Evolutionary conservation across 1,139 yeast genomes (phyloP).

Genomic region (Yamadazyma siamensis): DNA sequence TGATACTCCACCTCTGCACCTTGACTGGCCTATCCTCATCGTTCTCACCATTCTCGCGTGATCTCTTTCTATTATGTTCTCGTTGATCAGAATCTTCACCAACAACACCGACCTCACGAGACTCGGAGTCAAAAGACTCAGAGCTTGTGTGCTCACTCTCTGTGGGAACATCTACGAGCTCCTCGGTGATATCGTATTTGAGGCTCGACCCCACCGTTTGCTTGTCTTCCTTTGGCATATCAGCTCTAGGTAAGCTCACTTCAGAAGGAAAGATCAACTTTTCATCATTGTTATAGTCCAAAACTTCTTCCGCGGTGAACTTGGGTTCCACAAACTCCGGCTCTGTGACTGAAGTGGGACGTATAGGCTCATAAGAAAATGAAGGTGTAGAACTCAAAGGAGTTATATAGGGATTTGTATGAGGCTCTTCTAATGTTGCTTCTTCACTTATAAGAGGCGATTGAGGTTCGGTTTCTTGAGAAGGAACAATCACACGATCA

Average conservation of each 20-base stretch:
- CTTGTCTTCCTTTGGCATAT: slow-evolving; percentile 4
- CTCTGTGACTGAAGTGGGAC: slow-evolving; percentile 9
- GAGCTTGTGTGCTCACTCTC: no score
- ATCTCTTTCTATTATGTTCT: background rate
- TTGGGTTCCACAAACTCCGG: slow-evolving; percentile 7
- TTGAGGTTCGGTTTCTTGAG: slow-evolving; percentile 9
- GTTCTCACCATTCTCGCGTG: no score
- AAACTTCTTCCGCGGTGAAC: slow-evolving; percentile 6
- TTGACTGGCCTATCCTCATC: background rate
- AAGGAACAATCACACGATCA: slow-evolving; percentile 8
- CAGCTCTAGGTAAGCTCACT: slow-evolving; percentile 4
- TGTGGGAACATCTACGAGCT: no score
- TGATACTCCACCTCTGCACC: slow-evolving; percentile 1
- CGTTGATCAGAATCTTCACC: background rate
- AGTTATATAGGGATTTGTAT: background rate
- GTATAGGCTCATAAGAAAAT: slow-evolving; percentile 1
- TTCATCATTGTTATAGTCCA: slow-evolving; percentile 7
- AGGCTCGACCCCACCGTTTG: slow-evolving; percentile 3
- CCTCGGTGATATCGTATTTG: slow-evolving; percentile 10
- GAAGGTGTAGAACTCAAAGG: slow-evolving; percentile 2
- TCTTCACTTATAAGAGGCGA: slow-evolving; percentile 1
- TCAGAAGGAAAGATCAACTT: slow-evolving; percentile 8
- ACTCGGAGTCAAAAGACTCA: no score
- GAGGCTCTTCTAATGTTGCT: background rate
- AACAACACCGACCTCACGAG: no score